Percentiles rank a stretch among this genome's conserved stretches.
phyloP scores from a whole-genome alignment of 2,329 filamentous ascomycete genomes.

The Hypoxylon sp. region DNA sequence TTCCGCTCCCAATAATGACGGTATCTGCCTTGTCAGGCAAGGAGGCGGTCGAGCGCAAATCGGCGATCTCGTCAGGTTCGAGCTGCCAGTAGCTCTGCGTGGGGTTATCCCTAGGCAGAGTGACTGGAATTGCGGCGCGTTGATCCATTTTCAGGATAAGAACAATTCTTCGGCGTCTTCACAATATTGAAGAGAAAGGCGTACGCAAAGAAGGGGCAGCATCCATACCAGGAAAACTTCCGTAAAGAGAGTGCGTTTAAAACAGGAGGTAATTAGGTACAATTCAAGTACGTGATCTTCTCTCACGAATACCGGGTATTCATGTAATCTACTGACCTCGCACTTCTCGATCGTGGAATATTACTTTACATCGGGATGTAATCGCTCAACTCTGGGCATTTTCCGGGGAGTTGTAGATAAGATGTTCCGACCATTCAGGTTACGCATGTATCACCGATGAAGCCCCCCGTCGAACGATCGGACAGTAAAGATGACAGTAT shows the following conservation, averaged over 20 bases:
- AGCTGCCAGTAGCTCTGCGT: constrained; percentile 75
- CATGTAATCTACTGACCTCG: not conserved
- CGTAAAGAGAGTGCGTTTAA: not conserved
- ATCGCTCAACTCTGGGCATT: constrained; percentile 11
- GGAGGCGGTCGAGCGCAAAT: constrained; percentile 63
- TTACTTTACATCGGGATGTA: constrained; percentile 20
- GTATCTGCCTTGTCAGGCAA: constrained; percentile 70
- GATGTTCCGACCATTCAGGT: constrained; percentile 21
- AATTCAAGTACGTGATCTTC: not conserved
- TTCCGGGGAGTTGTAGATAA: constrained; percentile 34
- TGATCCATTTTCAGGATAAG: constrained; percentile 52
- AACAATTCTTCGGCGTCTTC: constrained; percentile 30
- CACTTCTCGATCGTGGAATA: not conserved
- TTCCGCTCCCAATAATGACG: constrained; percentile 75
- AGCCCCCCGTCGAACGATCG: constrained; percentile 9
- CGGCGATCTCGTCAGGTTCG: constrained; percentile 66
- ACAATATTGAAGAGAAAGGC: not conserved
- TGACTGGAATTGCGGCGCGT: constrained; percentile 57
- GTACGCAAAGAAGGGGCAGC: not conserved
- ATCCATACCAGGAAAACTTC: not conserved
- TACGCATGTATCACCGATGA: constrained; percentile 2
- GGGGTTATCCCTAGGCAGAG: constrained; percentile 66
- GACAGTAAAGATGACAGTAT: constrained; percentile 13
- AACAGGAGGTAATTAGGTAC: not conserved
- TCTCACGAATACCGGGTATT: not conserved